These are phyloP conservation scores for Gossypium ekmanianum DNA, from an alignment of 345 rosid species.

Conservation along the genomic window DNA sequence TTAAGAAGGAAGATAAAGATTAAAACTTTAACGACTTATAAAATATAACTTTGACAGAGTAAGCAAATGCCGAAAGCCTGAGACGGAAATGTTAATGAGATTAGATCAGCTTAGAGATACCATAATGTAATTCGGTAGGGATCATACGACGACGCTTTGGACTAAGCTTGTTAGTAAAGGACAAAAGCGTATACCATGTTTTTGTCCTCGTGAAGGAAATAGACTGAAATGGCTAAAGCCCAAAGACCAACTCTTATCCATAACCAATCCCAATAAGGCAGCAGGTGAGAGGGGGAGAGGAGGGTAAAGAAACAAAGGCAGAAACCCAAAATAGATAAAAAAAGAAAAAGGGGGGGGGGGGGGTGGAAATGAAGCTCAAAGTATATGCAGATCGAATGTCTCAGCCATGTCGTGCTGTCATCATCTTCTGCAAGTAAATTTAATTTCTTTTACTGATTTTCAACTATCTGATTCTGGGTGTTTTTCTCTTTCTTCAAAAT, in stretches of 20 bases:
- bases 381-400: constrained; percentile 72
- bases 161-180: neutral
- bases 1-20: neutral
- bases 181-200: neutral
- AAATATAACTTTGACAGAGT: neutral
- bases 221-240: no score
- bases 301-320: neutral
- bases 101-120: neutral
- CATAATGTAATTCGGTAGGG: neutral
- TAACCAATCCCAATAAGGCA: neutral
- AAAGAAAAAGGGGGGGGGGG: neutral
- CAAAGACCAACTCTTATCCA: neutral
- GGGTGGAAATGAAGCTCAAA: constrained; percentile 54
- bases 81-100: neutral
- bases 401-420: constrained; percentile 73
- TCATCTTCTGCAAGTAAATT: constrained; percentile 86
- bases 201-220: neutral
- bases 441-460: neutral
- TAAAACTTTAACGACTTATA: neutral
- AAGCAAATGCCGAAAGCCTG: neutral
- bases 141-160: neutral
- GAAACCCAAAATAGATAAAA: neutral
- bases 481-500: neutral
- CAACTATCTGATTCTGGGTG: neutral
- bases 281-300: no score